Evolutionary conservation across 2,329 filamentous ascomycete species (phyloP), one percentile per base, ranked within the genome.

Genomic region (Monilinia fructicola): DNA sequence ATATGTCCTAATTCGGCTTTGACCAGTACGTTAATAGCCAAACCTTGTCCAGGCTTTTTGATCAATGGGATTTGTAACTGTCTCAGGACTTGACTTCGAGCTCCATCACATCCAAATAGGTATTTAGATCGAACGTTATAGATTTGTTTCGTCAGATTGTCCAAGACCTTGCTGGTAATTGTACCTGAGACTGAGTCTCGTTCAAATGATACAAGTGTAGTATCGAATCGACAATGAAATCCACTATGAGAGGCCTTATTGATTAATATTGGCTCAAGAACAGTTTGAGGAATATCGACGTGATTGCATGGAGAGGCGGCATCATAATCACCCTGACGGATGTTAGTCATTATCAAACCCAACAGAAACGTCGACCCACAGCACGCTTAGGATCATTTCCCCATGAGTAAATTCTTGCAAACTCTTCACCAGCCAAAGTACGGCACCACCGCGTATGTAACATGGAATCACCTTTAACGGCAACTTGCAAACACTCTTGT

Each of bases 101-200:
- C 81, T 21, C 81, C 86, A 73, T 89, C 86, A 54, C 82, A 84
- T 3, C 86, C 86, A 68, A 88, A 86, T 10, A 89, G 76, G 69
- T 84, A 88, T 64, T 81, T 82, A 0, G 84, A 81, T 11, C 78
- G 77, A 50, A 88, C 79, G 31, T 71, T 69, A 73, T 83, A 85
- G 16, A 75, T 68, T 1, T 69, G 48, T 0, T 75, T 73, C 0
- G 78, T 76, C 6, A 81, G 44, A 7, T 75, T 75, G 66, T 82
- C 80, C 14, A 72, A 71, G 1, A 82, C 67, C 0, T 64, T 78
- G 77, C 75, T 75, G 2, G 76, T 53, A 16, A 72, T 72, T 0
- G 74, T 70, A 12, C 69, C 64, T n/a, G 68, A 64, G 2, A 48
- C 21, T 9, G 40, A 38, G 26, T 70, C 53, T 4, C 54, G 59